Conservation (phyloP, 257 asterid genomes). For the Nicotiana sylvestris region DNA sequence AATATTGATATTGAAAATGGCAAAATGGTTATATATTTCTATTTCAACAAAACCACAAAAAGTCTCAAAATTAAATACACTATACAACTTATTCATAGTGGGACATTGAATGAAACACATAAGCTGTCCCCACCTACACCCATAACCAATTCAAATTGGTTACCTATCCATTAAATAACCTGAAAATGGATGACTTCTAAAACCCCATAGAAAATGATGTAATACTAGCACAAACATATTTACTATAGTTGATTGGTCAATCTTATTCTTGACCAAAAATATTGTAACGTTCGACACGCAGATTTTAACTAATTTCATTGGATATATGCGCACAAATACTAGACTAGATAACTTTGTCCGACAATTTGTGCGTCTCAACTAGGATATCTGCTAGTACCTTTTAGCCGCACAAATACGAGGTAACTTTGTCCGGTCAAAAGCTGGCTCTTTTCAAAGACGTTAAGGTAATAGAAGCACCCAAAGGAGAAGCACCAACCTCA, state of each 20-base stretch:
- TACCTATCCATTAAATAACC: background rate
- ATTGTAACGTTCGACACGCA: too few species aligned
- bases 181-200: background rate
- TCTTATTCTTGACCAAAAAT: too few species aligned
- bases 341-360: too few species aligned
- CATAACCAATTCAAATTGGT: background rate
- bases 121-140: background rate
- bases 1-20: background rate
- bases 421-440: conserved; percentile 25
- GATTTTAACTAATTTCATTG: too few species aligned
- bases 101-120: background rate
- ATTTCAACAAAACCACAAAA: background rate
- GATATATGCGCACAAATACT: background rate
- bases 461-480: conserved; percentile 62
- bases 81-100: background rate
- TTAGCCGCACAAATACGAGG: background rate
- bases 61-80: background rate
- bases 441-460: conserved; percentile 67
- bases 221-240: too few species aligned
- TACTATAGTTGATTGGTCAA: too few species aligned
- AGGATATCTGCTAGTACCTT: too few species aligned
- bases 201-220: too few species aligned
- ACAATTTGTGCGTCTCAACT: too few species aligned
- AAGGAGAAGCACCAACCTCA: conserved; percentile 53
- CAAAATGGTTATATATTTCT: background rate